A percentile compares a stretch with the other conserved stretches of the same genome.
These are phyloP conservation scores for Alternaria sp. DNA, from an alignment of 2,329 filamentous ascomycete species.

Conservation along the genomic window DNA sequence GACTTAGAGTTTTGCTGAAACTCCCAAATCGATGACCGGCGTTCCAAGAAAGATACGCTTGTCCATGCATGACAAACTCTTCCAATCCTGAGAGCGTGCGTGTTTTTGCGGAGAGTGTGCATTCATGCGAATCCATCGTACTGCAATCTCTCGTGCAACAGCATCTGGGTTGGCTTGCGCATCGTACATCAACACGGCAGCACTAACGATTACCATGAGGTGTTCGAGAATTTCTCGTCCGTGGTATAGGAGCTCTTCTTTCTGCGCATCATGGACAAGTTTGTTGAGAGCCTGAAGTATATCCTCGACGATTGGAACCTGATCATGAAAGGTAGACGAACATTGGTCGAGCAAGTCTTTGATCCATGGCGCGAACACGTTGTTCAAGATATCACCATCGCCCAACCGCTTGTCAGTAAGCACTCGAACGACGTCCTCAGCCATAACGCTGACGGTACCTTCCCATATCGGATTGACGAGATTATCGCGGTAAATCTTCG, in stretches of 20 bases:
- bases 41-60: conserved; percentile 31
- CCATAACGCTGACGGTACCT: conserved; percentile 75
- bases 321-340: conserved; percentile 8
- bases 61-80: conserved; percentile 18
- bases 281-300: conserved; percentile 17
- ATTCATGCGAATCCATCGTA: conserved; percentile 42
- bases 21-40: not conserved
- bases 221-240: conserved; percentile 37
- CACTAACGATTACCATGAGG: conserved; percentile 49
- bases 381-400: conserved; percentile 30
- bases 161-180: conserved; percentile 44
- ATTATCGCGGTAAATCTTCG: conserved; percentile 71
- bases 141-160: conserved; percentile 46
- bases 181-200: conserved; percentile 51
- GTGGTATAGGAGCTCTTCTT: conserved; percentile 35
- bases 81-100: conserved; percentile 6
- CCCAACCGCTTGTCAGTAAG: conserved; percentile 47
- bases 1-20: conserved; percentile 17
- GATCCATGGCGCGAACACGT: conserved; percentile 32
- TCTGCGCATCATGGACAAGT: conserved; percentile 17
- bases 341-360: conserved; percentile 17
- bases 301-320: conserved; percentile 19
- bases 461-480: conserved; percentile 74
- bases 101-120: not conserved
- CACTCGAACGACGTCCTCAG: conserved; percentile 60